Conservation (phyloP, 2,329 filamentous ascomycete species). For the Trichoderma sp. region DNA sequence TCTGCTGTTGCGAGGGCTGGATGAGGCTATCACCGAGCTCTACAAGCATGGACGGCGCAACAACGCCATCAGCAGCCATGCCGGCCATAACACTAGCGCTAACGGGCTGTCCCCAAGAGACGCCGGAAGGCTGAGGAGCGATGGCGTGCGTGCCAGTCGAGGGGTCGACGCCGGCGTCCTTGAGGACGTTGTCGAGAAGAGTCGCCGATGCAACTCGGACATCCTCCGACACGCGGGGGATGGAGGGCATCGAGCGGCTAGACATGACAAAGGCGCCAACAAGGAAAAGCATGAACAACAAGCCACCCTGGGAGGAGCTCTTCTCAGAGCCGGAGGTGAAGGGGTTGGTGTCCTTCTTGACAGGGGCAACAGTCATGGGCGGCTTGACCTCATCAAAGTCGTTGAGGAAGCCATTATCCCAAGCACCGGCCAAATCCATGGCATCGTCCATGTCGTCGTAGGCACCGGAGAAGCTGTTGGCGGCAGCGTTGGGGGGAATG, state of each 20-base stretch:
- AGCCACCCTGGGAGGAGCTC: conserved; percentile 70
- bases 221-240: conserved; percentile 77
- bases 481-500: conserved; percentile 42
- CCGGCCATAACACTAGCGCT: conserved; percentile 47
- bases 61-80: conserved; percentile 29
- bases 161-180: conserved; percentile 66
- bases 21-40: conserved; percentile 67
- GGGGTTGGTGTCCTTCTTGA: conserved; percentile 47
- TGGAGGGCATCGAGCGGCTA: conserved; percentile 68
- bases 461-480: conserved; percentile 64
- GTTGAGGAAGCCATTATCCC: conserved; percentile 76
- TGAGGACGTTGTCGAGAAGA: conserved; percentile 77
- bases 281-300: conserved; percentile 93
- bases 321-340: conserved; percentile 52
- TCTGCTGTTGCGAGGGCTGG: conserved; percentile 77
- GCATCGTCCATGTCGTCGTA: conserved; percentile 76
- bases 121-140: conserved; percentile 53
- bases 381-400: conserved; percentile 67
- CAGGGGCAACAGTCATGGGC: conserved; percentile 52
- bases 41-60: conserved; percentile 61
- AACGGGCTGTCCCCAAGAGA: conserved; percentile 44
- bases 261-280: conserved; percentile 95
- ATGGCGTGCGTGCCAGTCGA: conserved; percentile 45
- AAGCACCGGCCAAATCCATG: conserved; percentile 75
- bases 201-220: conserved; percentile 75